Base-by-base conservation (phyloP, 1,139 yeast species). In the Taphrina sp. region DNA sequence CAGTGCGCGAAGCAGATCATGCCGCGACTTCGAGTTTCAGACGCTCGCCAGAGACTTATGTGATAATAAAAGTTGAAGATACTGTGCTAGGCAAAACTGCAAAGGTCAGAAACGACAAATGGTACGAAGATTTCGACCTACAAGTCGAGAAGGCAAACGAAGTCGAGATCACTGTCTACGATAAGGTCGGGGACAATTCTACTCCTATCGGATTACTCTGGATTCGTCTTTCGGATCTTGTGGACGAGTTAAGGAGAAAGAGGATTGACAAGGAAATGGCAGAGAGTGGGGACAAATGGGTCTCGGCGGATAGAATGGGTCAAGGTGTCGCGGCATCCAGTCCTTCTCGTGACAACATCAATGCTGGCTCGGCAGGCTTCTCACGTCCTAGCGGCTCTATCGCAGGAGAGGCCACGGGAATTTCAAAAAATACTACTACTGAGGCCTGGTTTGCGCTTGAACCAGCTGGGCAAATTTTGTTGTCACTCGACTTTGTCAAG, bases 191-290 rank as follows among this genome's bases (percentile, higher is more conserved):
- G 44, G 78, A 76, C 54, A 77, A 76, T 44, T 71, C 76, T 58
- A 81, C 85, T 4, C 97, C 98, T 0, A 95, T 92, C n/a, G 98
- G 95, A 2, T 76, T 92, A 41, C 81, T 86, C 64, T 92, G 97
- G 97, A 78, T 90, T 35, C 77, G 92, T 39, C 76, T 92, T 35
- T 82, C 95, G 3, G 98, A 92, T 69, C 79, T 92, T 52, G 89
- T 95, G 0, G 98, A 92, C 72, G 97, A 92, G 62, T 77, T 92
- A 57, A 87, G 98, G 70, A 85, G 92, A 66, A 85, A 85, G 67
- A 88, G 87, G 63, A 94, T 86, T 22, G 90, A 83, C 33, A 81
- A 80, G 64, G 90, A 87, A 52, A 71, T 78, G 59, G 85, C 82
- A 3, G 78, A 75, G 42, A 79, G 83, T 58, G 95, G 94, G 37